Percentiles rank a stretch among this genome's conserved stretches.
phyloP scores from a whole-genome alignment of 2,329 filamentous ascomycete genomes.

The Chalara sp. region DNA sequence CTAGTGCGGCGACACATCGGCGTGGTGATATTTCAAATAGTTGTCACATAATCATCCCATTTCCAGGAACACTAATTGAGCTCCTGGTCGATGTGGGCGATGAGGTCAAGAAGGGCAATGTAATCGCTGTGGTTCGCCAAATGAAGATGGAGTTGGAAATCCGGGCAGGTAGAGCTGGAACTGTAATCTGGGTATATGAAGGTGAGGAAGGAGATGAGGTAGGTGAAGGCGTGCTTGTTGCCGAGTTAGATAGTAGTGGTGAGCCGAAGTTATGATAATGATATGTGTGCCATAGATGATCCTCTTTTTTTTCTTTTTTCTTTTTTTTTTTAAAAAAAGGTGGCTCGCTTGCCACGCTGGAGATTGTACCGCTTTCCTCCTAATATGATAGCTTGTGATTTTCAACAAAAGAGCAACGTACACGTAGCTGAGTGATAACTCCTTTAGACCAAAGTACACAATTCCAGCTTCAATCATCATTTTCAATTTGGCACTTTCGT shows the following conservation, averaged over 20 bases:
- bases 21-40: constrained; percentile 42
- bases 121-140: constrained; percentile 53
- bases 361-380: too few relatives aligned
- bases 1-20: constrained; percentile 39
- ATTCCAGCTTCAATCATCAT: too few relatives aligned
- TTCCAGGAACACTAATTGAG: constrained; percentile 54
- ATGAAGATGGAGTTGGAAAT: constrained; percentile 69
- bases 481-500: too few relatives aligned
- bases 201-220: constrained; percentile 22
- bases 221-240: constrained; percentile 19
- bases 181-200: constrained; percentile 21
- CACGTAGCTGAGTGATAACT: too few relatives aligned
- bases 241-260: constrained; percentile 12
- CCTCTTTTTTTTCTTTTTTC: too few relatives aligned
- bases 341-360: too few relatives aligned
- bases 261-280: constrained; percentile 8
- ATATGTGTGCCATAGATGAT: too few relatives aligned
- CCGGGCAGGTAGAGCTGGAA: constrained; percentile 25
- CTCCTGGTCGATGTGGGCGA: constrained; percentile 48
- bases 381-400: too few relatives aligned
- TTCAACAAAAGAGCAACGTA: too few relatives aligned
- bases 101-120: constrained; percentile 40
- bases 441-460: too few relatives aligned
- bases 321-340: too few relatives aligned
- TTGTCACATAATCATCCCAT: constrained; percentile 46